Evolutionary conservation across 1,284 basidiomycete species (phyloP), one percentile per base, ranked within the genome.

Genomic region (Crepidotus sp.): DNA sequence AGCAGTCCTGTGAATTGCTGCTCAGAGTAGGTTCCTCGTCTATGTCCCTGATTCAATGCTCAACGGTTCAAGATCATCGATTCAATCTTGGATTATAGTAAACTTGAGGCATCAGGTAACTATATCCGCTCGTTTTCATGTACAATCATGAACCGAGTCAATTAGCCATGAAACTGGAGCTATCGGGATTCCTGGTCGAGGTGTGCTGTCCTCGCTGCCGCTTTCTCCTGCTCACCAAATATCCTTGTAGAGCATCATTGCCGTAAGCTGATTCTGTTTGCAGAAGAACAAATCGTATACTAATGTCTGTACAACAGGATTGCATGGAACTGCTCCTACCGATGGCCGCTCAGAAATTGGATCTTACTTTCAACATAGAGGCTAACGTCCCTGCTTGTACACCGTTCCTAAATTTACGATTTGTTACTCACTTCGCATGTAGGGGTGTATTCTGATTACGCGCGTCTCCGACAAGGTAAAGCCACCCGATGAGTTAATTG

Each of bases 361-460:
- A 83, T 56, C 62, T 83, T 6, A 80, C 80, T 2, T 83, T 77
- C 60, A 74, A 82, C 53, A 82, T 83, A 36, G 73, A 77, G 39
- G 61, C 73, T 9, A 67, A 74, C 54, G 80, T 83, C 7, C 80
- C 80, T 24, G 55, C 71, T 33, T 82, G 78, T 80, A 57, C 38
- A 70, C 54, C 34, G 4, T 8, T 37, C 6, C 18, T 10, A 18
- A 40, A 34, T 4, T 24, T 22, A 29, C 8, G 19, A 29, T 10
- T 13, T 26, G 31, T 44, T 39, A 26, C 45, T 39, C 27, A 40
- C 11, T n/a, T 25, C 11, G 9, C 21, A 32, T 40, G 18, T 47
- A 80, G 78, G 79, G 79, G 76, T 83, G n/a, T 73, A 67, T 45
- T 76, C 79, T 2, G 80, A 83, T 57, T 80, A 82, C 53, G 77